Evolutionary conservation across 1,139 yeast genomes (phyloP), one percentile per base, ranked within the genome.

Genomic region (Debaryomyces robertsiae): DNA sequence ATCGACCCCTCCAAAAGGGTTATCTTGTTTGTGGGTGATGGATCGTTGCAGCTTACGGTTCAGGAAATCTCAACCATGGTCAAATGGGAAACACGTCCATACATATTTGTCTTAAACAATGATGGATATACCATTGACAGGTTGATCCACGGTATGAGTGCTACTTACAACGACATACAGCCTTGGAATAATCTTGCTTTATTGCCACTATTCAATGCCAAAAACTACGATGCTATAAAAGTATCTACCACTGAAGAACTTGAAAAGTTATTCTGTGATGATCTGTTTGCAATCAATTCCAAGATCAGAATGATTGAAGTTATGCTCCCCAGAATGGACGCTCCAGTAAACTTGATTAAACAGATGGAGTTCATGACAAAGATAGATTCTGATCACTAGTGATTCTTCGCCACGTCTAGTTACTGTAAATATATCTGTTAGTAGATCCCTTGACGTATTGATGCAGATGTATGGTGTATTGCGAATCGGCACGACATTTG

Each of bases 61-160:
- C 94, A 88, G 67, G 94, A 88, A 60, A 84, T 88, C 59, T 83
- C 91, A 49, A 84, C 94, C 53, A 81, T 85, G 82, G 73, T 84
- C 61, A 81, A 87, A 69, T 83, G 89, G 85, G 78, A 80, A 41
- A 75, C 84, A 57, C 83, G 81, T 49, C 93, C 95, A 48, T 87
- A 87, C 69, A 66, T 88, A 58, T 88, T 87, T 60, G 82, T 88
- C 35, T 76, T 88, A 60, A 88, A 88, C 74, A 88, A 88, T 64
- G 84, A 80, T 52, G 95, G 95, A 59, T 87, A 87, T 74, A 87
- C 95, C 49, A 87, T 88, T 62, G 95, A 88, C 71, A 80, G 90
- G 66, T 77, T 88, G 68, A 85, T 88, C 52, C 95, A 87, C 67
- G 95, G 95, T 52, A 81, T 77, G 54, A 73, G 69, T 33, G 93